These are phyloP conservation scores for Trichoderma hamatum DNA, from an alignment of 2,329 filamentous ascomycete species.

Conservation along the genomic window DNA sequence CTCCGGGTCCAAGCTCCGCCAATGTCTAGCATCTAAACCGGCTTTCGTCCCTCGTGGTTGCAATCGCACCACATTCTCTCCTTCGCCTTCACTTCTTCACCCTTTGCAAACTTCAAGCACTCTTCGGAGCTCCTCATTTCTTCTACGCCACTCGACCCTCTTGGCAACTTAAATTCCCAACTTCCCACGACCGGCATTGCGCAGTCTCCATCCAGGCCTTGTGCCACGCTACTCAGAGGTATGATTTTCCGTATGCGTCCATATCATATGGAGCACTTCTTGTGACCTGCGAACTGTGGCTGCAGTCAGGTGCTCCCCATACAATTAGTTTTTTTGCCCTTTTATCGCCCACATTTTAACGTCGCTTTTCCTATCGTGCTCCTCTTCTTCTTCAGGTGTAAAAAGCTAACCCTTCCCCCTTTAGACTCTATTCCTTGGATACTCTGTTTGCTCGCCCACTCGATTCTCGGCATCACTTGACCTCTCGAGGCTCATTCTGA, in stretches of 20 bases:
- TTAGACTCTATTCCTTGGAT: background rate
- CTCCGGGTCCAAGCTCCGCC: background rate
- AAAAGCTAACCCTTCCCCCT: background rate
- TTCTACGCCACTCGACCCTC: background rate
- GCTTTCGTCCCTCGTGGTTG: slow-evolving; percentile 8
- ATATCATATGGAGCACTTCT: background rate
- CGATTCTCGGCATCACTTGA: background rate
- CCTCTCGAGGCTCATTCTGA: background rate
- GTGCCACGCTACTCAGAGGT: background rate
- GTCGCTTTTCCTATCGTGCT: background rate
- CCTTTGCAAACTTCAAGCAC: background rate
- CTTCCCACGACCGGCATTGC: background rate
- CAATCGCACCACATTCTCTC: slow-evolving; percentile 4
- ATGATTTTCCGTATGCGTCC: background rate
- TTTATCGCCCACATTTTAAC: background rate
- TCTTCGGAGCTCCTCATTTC: background rate
- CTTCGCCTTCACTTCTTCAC: background rate
- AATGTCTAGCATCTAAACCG: slow-evolving; percentile 13
- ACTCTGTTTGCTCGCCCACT: background rate
- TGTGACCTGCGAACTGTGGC: background rate
- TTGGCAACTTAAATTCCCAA: background rate
- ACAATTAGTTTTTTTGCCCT: background rate
- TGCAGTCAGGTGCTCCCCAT: slow-evolving; percentile 2
- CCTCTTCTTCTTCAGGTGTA: background rate
- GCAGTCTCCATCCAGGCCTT: background rate